phyloP scores from a whole-genome alignment of 2,329 filamentous ascomycete genomes.

The Penicillium sp. region DNA sequence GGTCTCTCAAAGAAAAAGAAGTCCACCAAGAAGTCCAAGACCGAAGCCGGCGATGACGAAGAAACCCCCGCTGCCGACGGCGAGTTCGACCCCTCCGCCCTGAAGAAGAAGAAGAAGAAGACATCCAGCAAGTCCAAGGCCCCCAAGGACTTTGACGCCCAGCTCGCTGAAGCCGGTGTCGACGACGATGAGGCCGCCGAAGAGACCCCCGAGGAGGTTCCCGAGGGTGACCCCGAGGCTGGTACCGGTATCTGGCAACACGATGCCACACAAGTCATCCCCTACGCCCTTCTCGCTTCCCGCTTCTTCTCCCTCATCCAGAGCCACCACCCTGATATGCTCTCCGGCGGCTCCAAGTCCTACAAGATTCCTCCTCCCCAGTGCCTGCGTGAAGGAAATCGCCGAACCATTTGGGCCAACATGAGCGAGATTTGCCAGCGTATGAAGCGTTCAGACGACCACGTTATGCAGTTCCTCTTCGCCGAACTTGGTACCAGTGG shows the following conservation, averaged over 20 bases:
- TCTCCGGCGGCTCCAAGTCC: conserved; percentile 83
- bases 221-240: conserved; percentile 75
- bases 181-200: conserved; percentile 58
- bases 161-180: not conserved
- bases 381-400: conserved; percentile 99
- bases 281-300: conserved; percentile 79
- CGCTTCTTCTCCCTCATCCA: conserved; percentile 95
- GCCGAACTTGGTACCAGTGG: conserved; percentile 97
- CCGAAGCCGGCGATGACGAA: conserved; percentile 52
- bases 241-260: conserved; percentile 91
- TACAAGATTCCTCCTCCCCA: conserved; percentile 99
- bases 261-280: conserved; percentile 74
- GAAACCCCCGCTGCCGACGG: conserved; percentile 56
- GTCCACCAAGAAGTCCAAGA: conserved; percentile 59
- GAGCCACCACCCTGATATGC: conserved; percentile 95
- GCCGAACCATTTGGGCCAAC: conserved; percentile 99
- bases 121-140: conserved; percentile 47
- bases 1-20: conserved; percentile 76
- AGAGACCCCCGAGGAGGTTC: conserved; percentile 56
- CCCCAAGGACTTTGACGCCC: conserved; percentile 66
- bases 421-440: conserved; percentile 98
- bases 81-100: conserved; percentile 65
- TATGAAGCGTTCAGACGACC: conserved; percentile 85
- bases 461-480: conserved; percentile 95
- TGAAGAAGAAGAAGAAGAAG: conserved; percentile 82